Percentiles rank a stretch among this genome's conserved stretches.
These are phyloP conservation scores for Gossypium trilobum DNA, from an alignment of 441 rosid genomes.

Conservation along the genomic window DNA sequence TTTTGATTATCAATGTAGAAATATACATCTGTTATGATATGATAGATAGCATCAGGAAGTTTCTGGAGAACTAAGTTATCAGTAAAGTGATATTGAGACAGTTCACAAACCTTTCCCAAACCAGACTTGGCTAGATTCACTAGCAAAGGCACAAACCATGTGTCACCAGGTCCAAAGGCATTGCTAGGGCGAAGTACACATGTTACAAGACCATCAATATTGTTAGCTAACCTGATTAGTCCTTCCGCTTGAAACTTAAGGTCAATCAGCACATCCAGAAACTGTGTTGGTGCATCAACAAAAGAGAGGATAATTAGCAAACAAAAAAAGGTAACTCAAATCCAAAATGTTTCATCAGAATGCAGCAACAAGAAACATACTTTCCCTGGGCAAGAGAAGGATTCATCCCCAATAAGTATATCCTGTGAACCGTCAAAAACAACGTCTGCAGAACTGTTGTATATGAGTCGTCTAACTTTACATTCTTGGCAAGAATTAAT, in stretches of 20 bases:
- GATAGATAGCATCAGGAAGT: not conserved
- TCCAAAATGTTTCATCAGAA: slow-evolving; percentile 10
- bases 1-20: not conserved
- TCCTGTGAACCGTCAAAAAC: slow-evolving; percentile 67
- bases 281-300: slow-evolving; percentile 37
- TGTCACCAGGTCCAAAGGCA: slow-evolving; percentile 81
- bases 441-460: slow-evolving; percentile 76
- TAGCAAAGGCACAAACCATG: slow-evolving; percentile 46
- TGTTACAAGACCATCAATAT: slow-evolving; percentile 70
- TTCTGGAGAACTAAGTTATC: not conserved
- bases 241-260: slow-evolving; percentile 93
- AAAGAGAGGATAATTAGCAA: slow-evolving; percentile 12
- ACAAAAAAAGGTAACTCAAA: slow-evolving; percentile 7
- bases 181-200: slow-evolving; percentile 85
- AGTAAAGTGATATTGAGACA: slow-evolving; percentile 3
- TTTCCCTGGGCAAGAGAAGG: slow-evolving; percentile 48
- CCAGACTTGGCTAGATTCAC: slow-evolving; percentile 63
- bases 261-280: slow-evolving; percentile 52
- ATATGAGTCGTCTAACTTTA: slow-evolving; percentile 64
- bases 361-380: slow-evolving; percentile 27
- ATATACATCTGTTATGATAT: not conserved
- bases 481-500: slow-evolving; percentile 64
- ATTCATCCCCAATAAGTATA: slow-evolving; percentile 56
- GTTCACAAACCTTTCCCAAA: slow-evolving; percentile 61
- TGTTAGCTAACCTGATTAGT: slow-evolving; percentile 58